Evolutionary conservation across 805 yeast genomes (phyloP).

Genomic region (Ogataea pignaliae): DNA sequence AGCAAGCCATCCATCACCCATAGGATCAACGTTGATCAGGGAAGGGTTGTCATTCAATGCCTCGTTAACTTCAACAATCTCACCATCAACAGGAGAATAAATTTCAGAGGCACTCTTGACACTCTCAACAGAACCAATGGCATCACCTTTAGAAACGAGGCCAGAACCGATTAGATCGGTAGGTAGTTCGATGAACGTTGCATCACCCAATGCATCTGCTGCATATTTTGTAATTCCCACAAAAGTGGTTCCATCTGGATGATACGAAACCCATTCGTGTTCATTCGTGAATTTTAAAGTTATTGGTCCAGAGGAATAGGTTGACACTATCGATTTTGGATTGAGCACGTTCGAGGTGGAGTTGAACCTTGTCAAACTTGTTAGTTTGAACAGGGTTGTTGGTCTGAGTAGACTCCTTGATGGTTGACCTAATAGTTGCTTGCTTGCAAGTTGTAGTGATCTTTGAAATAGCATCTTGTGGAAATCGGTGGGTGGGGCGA

Average conservation of each 20-base stretch:
- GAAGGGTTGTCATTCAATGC: conserved; percentile 66
- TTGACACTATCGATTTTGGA: conserved; percentile 26
- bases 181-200: conserved; percentile 89
- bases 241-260: conserved; percentile 75
- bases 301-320: conserved; percentile 38
- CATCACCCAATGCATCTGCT: conserved; percentile 94
- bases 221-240: conserved; percentile 94
- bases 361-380: conserved; percentile 10
- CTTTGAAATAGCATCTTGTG: too few relatives aligned
- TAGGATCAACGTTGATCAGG: conserved; percentile 80
- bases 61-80: conserved; percentile 66
- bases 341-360: conserved; percentile 27
- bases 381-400: not conserved
- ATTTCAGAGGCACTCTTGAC: conserved; percentile 94
- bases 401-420: not conserved
- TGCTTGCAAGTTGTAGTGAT: too few relatives aligned
- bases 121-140: conserved; percentile 89
- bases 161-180: conserved; percentile 31
- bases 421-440: too few relatives aligned
- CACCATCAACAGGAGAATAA: conserved; percentile 82
- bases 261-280: conserved; percentile 93
- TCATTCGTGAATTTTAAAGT: conserved; percentile 71
- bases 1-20: conserved; percentile 93
- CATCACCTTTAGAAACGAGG: conserved; percentile 60
- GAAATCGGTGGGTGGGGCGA: too few relatives aligned